phyloP scores from a whole-genome alignment of 139 green algal species.

The Micractinium sp. region DNA sequence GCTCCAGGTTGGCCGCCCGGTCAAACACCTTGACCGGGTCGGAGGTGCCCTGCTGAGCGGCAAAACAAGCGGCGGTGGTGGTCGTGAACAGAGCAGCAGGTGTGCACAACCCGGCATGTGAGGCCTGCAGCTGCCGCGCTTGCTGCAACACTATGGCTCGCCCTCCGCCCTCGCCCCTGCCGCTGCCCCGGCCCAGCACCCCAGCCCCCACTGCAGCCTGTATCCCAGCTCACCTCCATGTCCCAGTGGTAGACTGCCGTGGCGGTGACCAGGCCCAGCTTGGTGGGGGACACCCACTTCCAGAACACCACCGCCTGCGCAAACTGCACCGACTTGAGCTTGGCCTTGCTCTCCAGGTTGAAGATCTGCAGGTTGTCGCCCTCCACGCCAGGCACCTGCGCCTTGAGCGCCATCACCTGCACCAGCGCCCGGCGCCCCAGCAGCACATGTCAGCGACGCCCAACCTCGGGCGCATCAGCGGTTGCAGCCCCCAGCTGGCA shows the following conservation, averaged over 20 bases:
- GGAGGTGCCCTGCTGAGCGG: constrained; percentile 56
- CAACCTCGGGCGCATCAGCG: too few relatives aligned
- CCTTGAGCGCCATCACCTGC: constrained; percentile 94
- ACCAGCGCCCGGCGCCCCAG: too few relatives aligned
- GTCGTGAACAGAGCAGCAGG: neutral
- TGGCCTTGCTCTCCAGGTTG: constrained; percentile 98
- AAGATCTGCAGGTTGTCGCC: constrained; percentile 97
- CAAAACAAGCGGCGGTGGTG: neutral
- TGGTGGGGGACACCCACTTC: constrained; percentile 92
- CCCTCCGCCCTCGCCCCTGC: neutral
- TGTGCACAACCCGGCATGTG: neutral
- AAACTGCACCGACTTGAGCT: constrained; percentile 97
- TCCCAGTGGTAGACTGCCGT: constrained; percentile 97
- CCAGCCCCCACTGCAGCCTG: neutral
- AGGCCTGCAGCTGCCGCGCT: neutral
- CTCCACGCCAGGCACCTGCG: constrained; percentile 55
- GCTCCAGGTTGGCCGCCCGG: constrained; percentile 91
- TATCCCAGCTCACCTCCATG: constrained; percentile 73
- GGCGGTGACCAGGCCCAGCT: constrained; percentile 94
- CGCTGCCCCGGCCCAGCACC: neutral
- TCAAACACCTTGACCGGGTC: constrained; percentile 98
- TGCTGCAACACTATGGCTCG: neutral
- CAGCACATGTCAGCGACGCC: too few relatives aligned
- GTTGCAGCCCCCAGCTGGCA: too few relatives aligned
- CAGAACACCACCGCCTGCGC: constrained; percentile 95